Evolutionary conservation across 345 rosid genomes (phyloP), one percentile per base, ranked within the genome.

Genomic region (Euphorbia peplus): DNA sequence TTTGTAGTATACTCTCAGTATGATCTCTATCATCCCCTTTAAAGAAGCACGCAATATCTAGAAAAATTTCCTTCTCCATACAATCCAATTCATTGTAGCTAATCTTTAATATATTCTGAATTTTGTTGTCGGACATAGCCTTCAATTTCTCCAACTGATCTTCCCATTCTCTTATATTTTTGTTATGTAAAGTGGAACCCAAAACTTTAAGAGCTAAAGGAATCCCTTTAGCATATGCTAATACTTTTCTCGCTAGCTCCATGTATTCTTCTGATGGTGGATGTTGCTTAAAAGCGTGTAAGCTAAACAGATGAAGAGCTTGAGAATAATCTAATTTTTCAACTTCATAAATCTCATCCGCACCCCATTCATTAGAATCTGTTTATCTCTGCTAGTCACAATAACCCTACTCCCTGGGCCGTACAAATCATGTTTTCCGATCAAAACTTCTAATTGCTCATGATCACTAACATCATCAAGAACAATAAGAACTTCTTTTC

Each of bases 341-440:
- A 63, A 44, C 67, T 15, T 63, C 67, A 63, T 26, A 63, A 22
- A 44, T 50, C 18, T 22, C 22, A 21, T n/a, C n/a, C n/a, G n/a
- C n/a, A n/a, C n/a, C n/a, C n/a, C n/a, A n/a, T n/a, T n/a, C n/a
- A n/a, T n/a, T n/a, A n/a, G n/a, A n/a, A n/a, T n/a, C n/a, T n/a
- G n/a, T n/a, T n/a, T n/a, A n/a, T n/a, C n/a, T n/a, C n/a, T n/a
- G n/a, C n/a, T n/a, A n/a, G n/a, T n/a, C n/a, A n/a, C n/a, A n/a
- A n/a, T n/a, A n/a, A n/a, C n/a, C 53, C 69, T 66, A 35, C 69
- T 66, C 54, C 69, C 69, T 32, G n/a, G 35, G 22, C 53, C 67
- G 44, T 58, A 58, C 18, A 29, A 14, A 4, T 10, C 8, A 58
- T 24, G 14, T 8, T 29, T 37, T 57, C 62, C 41, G 1, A 58